These are phyloP conservation scores for Suillus occidentalis DNA, from an alignment of 768 basidiomycete genomes.

Conservation along the genomic window DNA sequence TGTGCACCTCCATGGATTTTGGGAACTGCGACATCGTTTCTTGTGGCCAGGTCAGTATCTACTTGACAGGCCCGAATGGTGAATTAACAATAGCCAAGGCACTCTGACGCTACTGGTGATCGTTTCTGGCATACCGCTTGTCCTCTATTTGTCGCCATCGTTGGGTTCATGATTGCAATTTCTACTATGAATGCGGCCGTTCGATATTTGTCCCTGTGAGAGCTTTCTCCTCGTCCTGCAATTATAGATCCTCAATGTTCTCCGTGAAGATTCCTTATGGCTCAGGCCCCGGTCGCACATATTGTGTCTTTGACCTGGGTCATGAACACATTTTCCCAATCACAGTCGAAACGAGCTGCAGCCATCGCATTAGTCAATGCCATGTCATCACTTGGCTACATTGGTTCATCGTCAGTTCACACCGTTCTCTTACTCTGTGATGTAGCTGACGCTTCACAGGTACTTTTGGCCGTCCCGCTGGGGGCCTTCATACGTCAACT, in stretches of 20 bases:
- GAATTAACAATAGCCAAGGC: conserved; percentile 36
- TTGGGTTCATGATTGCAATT: conserved; percentile 66
- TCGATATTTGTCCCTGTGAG: conserved; percentile 65
- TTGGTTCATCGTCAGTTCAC: conserved; percentile 71
- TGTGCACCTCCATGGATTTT: conserved; percentile 77
- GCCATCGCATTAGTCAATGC: conserved; percentile 79
- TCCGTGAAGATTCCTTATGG: conserved; percentile 64
- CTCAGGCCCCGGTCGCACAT: conserved; percentile 67
- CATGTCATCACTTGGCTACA: conserved; percentile 77
- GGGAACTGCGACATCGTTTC: conserved; percentile 55
- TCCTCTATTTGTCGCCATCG: conserved; percentile 56
- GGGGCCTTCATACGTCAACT: conserved; percentile 68
- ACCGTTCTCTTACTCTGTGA: background rate
- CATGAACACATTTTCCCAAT: conserved; percentile 61
- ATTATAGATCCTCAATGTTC: background rate
- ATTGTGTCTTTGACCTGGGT: conserved; percentile 60
- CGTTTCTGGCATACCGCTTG: conserved; percentile 68
- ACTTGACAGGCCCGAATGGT: background rate
- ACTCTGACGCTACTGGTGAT: conserved; percentile 71
- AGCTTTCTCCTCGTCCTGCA: conserved; percentile 1
- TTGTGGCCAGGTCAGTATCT: conserved; percentile 45
- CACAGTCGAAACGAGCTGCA: conserved; percentile 82
- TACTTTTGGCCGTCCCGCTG: conserved; percentile 67
- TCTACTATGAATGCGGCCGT: conserved; percentile 59
- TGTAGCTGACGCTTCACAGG: conserved; percentile 24